Conservation (phyloP, 2,329 filamentous ascomycete genomes). For the Pyrenophora seminiperda region DNA sequence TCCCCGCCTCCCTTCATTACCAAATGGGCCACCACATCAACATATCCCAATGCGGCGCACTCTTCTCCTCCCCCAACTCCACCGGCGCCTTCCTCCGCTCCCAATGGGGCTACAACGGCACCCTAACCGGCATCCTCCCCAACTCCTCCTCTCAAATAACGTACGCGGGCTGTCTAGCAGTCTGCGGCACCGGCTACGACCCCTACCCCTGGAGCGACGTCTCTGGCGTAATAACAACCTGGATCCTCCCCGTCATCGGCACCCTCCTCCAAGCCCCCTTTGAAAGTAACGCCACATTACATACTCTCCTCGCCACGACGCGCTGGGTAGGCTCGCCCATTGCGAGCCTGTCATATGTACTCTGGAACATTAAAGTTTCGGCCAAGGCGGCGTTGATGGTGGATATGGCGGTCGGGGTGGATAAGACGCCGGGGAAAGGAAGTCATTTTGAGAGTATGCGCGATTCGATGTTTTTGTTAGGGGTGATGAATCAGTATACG, state of each 20-base stretch:
- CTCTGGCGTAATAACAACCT: constrained; percentile 48
- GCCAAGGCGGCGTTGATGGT: constrained; percentile 50
- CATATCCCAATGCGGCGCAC: no score
- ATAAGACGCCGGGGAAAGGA: constrained; percentile 31
- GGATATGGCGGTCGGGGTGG: constrained; percentile 46
- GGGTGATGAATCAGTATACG: constrained; percentile 54
- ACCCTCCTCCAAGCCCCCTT: constrained; percentile 50
- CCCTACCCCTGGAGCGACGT: constrained; percentile 43
- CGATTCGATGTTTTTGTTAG: constrained; percentile 54
- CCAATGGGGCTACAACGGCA: constrained; percentile 26
- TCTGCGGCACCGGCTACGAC: constrained; percentile 42
- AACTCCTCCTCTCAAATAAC: constrained; percentile 38
- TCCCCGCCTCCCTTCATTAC: no score
- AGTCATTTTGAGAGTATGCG: constrained; percentile 47
- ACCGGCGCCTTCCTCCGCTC: constrained; percentile 8
- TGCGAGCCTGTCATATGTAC: constrained; percentile 44
- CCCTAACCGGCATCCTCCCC: constrained; percentile 16
- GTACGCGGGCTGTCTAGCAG: constrained; percentile 36
- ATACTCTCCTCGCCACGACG: constrained; percentile 45
- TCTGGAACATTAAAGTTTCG: constrained; percentile 51
- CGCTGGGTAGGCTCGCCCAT: constrained; percentile 49
- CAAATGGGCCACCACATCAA: no score
- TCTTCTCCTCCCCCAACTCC: no score
- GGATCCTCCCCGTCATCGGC: constrained; percentile 49
- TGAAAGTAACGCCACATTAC: constrained; percentile 47